Base-by-base conservation (phyloP, 2,329 filamentous ascomycete genomes). In the Pseudopithomyces maydicus region DNA sequence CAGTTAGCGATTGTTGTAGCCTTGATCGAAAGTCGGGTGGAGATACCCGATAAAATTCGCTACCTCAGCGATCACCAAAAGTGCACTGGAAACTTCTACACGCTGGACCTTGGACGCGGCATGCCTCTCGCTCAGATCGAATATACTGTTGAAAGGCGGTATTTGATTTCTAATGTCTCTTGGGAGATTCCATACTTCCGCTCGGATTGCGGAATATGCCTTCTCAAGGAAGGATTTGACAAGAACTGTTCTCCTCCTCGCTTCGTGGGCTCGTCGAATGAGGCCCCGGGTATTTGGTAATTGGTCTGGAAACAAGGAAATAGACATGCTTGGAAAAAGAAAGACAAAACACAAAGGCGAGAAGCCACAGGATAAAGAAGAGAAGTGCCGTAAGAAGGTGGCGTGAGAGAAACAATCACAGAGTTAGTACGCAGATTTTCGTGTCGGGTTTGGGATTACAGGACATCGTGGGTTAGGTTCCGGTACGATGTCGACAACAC, bases 81-180 rank as follows among this genome's bases (percentile, higher is more conserved):
- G 52, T 42, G 52, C 52, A 26, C 52, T 54, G 15, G 52, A 54
- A 26, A 55, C 45, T 51, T 55, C 53, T n/a, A 55, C 46, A 20
- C 53, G 45, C 29, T 55, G 53, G 23, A 51, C 36, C 22, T 38
- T 50, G 15, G 36, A 50, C 19, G 39, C 29, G 1, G 53, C 45
- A 55, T 55, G 45, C 15, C 53, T 51, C 53, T 55, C 53, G 32
- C 53, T 55, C 35, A 55, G 39, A 55, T 55, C 53, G 29, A 33
- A 51, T 17, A 51, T 47, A 39, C 53, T 55, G 53, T 55, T 55
- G 46, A 55, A 55, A 2, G 53, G 45, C 36, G 53, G 53, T 19
- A 55, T 55, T 32, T 51, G 41, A 17, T 45, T 41, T 7, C 53
- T 50, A 11, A 38, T 19, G 29, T 51, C 41, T n/a, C 46, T 42